Conservation (phyloP, 306 rosid species). For the Gastrolobium villosum region DNA sequence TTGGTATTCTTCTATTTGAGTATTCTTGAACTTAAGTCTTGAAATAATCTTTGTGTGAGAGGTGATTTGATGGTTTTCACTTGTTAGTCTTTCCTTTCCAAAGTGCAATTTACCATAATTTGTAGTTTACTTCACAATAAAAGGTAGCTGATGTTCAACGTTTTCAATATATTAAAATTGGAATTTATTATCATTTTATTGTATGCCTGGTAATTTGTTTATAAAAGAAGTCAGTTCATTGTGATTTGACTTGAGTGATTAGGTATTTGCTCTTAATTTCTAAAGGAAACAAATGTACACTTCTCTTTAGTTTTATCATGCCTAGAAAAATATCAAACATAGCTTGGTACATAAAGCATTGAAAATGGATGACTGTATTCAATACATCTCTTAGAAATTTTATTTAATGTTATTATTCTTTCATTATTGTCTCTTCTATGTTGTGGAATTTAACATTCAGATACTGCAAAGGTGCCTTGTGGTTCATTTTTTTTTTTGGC, state of each 20-base stretch:
- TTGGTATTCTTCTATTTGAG: constrained; percentile 69
- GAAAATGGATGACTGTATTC: constrained; percentile 4
- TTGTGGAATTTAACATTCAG: constrained; percentile 7
- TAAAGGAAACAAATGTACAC: constrained; percentile 31
- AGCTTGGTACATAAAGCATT: constrained; percentile 5
- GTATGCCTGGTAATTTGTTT: constrained; percentile 28
- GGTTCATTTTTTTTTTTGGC: constrained; percentile 29
- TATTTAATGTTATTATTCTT: constrained; percentile 11
- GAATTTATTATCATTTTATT: constrained; percentile 40
- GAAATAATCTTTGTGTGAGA: constrained; percentile 35
- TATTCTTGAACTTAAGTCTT: constrained; percentile 27
- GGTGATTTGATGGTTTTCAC: constrained; percentile 37
- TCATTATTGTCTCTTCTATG: constrained; percentile 11
- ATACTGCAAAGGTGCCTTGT: constrained; percentile 1
- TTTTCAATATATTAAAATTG: constrained; percentile 11
- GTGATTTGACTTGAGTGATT: constrained; percentile 19
- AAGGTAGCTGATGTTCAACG: constrained; percentile 28
- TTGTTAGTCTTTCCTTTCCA: constrained; percentile 15
- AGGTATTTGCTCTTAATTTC: constrained; percentile 16
- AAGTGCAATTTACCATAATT: constrained; percentile 34
- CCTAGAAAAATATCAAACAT: constrained; percentile 31
- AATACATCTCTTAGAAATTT: constrained; percentile 18
- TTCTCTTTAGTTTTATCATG: constrained; percentile 26
- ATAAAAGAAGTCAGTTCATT: constrained; percentile 36
- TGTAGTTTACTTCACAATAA: constrained; percentile 25